Evolutionary conservation across 495 filamentous ascomycete species (phyloP), one percentile per base, ranked within the genome.

Genomic region (Rostrohypoxylon terebratum): DNA sequence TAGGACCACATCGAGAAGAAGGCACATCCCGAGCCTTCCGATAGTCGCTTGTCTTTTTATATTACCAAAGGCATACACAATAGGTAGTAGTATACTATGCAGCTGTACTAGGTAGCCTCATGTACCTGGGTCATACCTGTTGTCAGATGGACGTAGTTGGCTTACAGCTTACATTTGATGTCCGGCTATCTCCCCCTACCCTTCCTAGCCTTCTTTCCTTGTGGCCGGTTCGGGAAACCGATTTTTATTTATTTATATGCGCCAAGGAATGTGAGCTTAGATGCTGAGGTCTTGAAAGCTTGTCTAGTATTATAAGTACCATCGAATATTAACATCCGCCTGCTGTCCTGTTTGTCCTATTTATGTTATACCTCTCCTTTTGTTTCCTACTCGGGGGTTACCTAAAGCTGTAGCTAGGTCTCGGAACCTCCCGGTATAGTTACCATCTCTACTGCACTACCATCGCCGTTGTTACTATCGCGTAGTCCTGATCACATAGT

Each of bases 21-120:
- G 45, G 31, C 6, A 13, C 20, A 70, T 48, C 40, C 71, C 71
- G 71, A 74, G 61, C 57, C 33, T 66, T 69, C 71, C 71, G 71
- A 59, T 31, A 4, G 50, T 59, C 38, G 14, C 48, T 57, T 10
- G 28, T n/a, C 42, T 50, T 33, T 21, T 55, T 21, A 36, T 33
- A 16, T 48, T 48, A 33, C 10, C 14, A 59, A 48, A 50, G 8
- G 16, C 28, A 59, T 57, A 50, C 14, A 25, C 18, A 34, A 18
- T 48, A 53, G 48, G 16, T 28, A 34, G 45, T 48, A 53, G 48
- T 31, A 31, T 53, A 25, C 6, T 14, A 45, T 13, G n/a, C 10
- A 4, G 16, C 3, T 45, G 36, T 50, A 50, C 47, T 48, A 48
- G n/a, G n/a, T n/a, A n/a, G 16, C 10, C 6, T 21, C 13, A 21